Base-by-base conservation (phyloP, 495 filamentous ascomycete species). In the Oidiodendron maius region DNA sequence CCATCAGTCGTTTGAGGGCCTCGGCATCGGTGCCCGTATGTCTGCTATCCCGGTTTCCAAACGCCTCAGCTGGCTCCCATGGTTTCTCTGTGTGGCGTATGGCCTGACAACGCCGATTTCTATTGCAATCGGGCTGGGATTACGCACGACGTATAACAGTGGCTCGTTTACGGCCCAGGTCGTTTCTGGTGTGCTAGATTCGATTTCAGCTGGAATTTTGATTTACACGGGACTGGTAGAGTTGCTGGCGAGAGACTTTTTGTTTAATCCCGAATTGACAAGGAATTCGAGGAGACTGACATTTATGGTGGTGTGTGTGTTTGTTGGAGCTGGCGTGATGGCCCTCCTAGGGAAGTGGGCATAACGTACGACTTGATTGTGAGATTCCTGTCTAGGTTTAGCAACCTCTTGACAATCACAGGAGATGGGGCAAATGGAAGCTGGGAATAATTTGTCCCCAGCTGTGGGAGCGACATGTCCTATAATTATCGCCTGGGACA, bases 221-320 rank as follows among this genome's bases (percentile, higher is more conserved):
- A 79, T 91, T 30, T 91, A 89, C 58, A 90, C 86, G 0, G 87
- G 84, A 0, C 64, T 91, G 36, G 82, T 55, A 21, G 87, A 93
- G 68, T 62, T 93, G 45, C 80, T 93, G 78, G 87, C 87, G 2
- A 81, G 89, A 51, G 87, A 93, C 52, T 93, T 91, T 62, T 77
- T 93, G 75, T 93, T 90, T 62, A 86, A 83, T 61, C 65, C 64
- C 4, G 71, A 75, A 37, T 81, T 89, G 76, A 78, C 76, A 44
- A 72, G 74, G 22, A 79, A 78, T 4, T 69, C 64, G 0, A 64
- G 78, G 24, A 63, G 71, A 4, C 59, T 72, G n/a, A 68, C 85
- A 3, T 66, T 87, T 47, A 63, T 64, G 30, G 78, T 87, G 57
- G 63, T 69, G 3, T 68, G 81, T 30, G 75, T 91, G 65, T 77